Percentiles rank a stretch among this genome's conserved stretches.
These are phyloP conservation scores for Ophiostoma tasmaniense DNA, from an alignment of 2,329 filamentous ascomycete genomes.

Conservation along the genomic window DNA sequence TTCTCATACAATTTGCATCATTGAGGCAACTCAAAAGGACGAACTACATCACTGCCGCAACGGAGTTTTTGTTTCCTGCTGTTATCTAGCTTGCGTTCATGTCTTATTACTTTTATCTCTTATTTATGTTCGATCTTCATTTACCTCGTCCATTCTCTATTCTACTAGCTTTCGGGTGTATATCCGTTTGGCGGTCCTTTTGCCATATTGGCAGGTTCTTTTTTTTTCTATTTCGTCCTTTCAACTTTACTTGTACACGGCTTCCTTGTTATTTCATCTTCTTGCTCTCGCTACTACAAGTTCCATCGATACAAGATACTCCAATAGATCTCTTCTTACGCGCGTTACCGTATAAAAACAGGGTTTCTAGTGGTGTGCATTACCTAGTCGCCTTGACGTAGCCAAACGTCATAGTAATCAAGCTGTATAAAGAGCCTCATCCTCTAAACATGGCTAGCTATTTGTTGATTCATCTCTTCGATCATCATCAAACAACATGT, in stretches of 20 bases:
- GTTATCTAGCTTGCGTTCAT: not conserved
- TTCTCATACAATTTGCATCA: constrained; percentile 11
- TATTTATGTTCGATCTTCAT: not conserved
- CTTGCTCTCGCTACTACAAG: not conserved
- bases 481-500: not conserved
- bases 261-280: not conserved
- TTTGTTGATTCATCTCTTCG: not conserved
- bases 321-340: not conserved
- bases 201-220: not conserved
- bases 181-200: not conserved
- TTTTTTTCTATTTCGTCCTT: not conserved
- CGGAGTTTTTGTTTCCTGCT: constrained; percentile 2
- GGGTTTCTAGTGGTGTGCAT: not conserved
- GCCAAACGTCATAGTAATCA: not conserved
- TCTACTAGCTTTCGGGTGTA: not conserved
- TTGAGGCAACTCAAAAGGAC: constrained; percentile 18
- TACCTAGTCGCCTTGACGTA: not conserved
- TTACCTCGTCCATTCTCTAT: not conserved
- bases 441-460: not conserved
- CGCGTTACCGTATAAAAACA: not conserved
- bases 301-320: not conserved
- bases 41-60: not conserved
- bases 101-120: not conserved
- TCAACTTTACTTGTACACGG: not conserved
- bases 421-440: not conserved